phyloP scores from a whole-genome alignment of 2,329 filamentous ascomycete species.

The Ophiostoma pallidulum region DNA sequence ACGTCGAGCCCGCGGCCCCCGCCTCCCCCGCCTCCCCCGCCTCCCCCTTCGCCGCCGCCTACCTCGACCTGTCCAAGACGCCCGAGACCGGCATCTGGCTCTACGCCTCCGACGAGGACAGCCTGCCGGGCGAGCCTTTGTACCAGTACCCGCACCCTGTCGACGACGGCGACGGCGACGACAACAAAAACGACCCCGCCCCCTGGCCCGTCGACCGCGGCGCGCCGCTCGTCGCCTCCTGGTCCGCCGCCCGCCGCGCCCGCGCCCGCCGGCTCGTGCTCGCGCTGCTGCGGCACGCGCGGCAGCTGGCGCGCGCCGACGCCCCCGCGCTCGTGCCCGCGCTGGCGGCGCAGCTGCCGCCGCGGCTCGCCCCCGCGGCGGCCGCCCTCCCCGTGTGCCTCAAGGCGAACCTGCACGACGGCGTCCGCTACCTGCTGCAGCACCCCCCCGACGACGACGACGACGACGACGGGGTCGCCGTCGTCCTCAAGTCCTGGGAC shows the following conservation, averaged over 20 bases:
- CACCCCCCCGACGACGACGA: background rate
- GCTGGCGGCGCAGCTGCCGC: constrained; percentile 14
- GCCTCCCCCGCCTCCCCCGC: background rate
- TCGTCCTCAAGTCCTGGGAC: constrained; percentile 24
- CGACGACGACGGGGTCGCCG: constrained; percentile 1
- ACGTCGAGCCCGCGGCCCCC: background rate
- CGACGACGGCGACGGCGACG: constrained; percentile 16
- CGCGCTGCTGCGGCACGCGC: constrained; percentile 21
- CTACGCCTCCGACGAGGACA: constrained; percentile 43
- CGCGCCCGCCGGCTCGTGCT: constrained; percentile 24
- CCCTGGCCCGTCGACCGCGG: constrained; percentile 17
- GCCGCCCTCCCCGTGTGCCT: constrained; percentile 11
- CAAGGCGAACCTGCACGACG: constrained; percentile 34
- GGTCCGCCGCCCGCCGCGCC: constrained; percentile 7
- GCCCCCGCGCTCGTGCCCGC: constrained; percentile 5
- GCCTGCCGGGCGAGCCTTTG: background rate
- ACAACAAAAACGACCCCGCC: background rate
- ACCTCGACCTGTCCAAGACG: constrained; percentile 49
- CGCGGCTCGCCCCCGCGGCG: constrained; percentile 12
- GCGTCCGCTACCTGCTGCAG: constrained; percentile 23
- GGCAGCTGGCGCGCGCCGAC: constrained; percentile 21
- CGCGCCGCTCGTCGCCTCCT: constrained; percentile 10
- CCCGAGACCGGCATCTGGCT: constrained; percentile 59
- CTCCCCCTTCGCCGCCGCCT: constrained; percentile 44
- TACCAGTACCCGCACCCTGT: too few species aligned